Conservation (phyloP, 352 stramenopile species). For the Globisporangium takayamanum region DNA sequence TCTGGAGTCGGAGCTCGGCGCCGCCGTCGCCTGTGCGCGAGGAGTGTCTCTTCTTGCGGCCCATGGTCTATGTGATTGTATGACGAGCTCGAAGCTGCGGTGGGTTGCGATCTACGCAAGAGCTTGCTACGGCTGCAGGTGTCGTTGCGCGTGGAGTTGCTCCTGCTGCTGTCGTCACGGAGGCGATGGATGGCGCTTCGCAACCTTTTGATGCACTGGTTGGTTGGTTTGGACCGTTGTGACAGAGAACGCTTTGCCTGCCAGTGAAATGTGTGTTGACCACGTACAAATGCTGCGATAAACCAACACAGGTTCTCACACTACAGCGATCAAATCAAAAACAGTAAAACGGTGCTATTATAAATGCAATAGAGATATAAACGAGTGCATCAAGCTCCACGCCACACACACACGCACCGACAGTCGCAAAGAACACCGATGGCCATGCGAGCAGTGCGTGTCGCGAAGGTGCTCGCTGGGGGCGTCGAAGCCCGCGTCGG, state of each 20-base stretch:
- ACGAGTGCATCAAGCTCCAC: too few relatives aligned
- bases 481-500: neutral
- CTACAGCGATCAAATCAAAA: too few relatives aligned
- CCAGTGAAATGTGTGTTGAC: too few relatives aligned
- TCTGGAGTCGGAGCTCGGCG: slow-evolving; percentile 59
- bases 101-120: neutral
- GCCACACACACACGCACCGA: too few relatives aligned
- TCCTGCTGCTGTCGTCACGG: slow-evolving; percentile 1
- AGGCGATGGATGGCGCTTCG: slow-evolving; percentile 14
- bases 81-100: slow-evolving; percentile 8
- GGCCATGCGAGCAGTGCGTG: slow-evolving; percentile 10
- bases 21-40: slow-evolving; percentile 73
- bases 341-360: too few relatives aligned
- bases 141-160: neutral
- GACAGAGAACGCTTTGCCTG: too few relatives aligned
- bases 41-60: slow-evolving; percentile 58
- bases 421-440: slow-evolving; percentile 3
- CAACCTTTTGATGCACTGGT: slow-evolving; percentile 20
- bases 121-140: neutral
- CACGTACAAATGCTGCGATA: too few relatives aligned
- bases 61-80: slow-evolving; percentile 34
- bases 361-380: too few relatives aligned
- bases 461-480: slow-evolving; percentile 6
- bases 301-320: too few relatives aligned
- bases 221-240: slow-evolving; percentile 9